Base-by-base conservation (phyloP, 192 early-diverging fungal species). In the Coemansia sp. region DNA sequence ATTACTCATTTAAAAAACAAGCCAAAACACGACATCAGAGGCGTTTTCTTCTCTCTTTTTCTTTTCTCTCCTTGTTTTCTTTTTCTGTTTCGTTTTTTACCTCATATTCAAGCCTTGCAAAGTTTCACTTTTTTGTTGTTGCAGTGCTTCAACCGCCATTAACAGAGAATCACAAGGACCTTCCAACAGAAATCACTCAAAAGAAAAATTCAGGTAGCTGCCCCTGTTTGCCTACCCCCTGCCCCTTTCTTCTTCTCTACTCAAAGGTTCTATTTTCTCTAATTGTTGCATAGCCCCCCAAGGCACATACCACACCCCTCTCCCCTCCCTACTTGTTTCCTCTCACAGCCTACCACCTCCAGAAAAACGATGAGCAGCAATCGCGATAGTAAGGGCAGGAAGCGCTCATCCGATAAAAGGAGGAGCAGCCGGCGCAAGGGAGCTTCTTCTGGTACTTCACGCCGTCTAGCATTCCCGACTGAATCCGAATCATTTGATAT, bases 401-500 rank as follows among this genome's bases (percentile, higher is more conserved):
- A 25, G 61, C 34, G 58, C 45, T 30, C 37, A 31, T 60, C 66
- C 57, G 68, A 75, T 75, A 81, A 81, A 75, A 76, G 61, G 46
- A 37, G 67, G 59, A 37, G 68, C 8, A 58, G 23, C 31, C 45
- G 70, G 53, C 71, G 77, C 35, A 57, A 57, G 55, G 55, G 29
- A 3, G 55, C 18, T 6, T 21, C 55, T 57, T 30, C 55, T 33
- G 59, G 61, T 1, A 34, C 51, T 21, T 28, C 46, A 29, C 70
- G 62, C 12, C 65, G 61, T 0, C 62, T 81, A 57, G 74, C 58
- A 26, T 70, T 81, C 42, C 59, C 61, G 20, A 71, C 75, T 34
- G 79, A 81, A 46, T 64, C 70, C 56, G 66, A 81, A 63, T 59
- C 70, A 30, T 81, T 75, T 55, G 67, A 75, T 55, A 74, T 71